phyloP scores from a whole-genome alignment of 495 filamentous ascomycete species.

The Neurospora pannonica region DNA sequence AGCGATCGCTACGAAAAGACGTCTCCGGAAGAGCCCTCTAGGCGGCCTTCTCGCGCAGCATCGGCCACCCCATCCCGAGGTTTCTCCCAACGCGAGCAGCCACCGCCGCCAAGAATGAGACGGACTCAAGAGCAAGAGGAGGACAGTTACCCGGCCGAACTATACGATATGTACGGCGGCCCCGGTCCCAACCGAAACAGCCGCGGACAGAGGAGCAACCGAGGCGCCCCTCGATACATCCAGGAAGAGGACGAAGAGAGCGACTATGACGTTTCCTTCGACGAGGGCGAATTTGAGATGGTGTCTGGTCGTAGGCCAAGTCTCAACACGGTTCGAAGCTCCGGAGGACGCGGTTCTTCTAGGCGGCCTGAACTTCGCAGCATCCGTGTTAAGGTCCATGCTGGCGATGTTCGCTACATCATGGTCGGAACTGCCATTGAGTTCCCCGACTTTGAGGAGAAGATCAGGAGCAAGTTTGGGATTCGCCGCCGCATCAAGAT shows the following conservation, averaged over 20 bases:
- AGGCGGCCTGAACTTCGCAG: constrained; percentile 42
- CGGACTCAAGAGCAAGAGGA: constrained; percentile 43
- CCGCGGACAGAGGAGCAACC: constrained; percentile 17
- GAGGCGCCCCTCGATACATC: constrained; percentile 48
- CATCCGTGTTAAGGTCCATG: constrained; percentile 84
- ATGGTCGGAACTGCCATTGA: constrained; percentile 67
- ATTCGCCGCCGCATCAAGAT: constrained; percentile 64
- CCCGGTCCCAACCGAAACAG: constrained; percentile 28
- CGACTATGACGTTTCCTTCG: constrained; percentile 57
- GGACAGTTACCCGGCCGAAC: constrained; percentile 54
- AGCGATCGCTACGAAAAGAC: constrained; percentile 40
- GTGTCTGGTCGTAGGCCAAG: constrained; percentile 41
- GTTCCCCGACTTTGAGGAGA: constrained; percentile 64
- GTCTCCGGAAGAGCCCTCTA: constrained; percentile 33
- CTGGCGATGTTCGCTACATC: constrained; percentile 88
- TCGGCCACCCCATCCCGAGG: constrained; percentile 37
- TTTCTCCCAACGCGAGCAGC: constrained; percentile 34
- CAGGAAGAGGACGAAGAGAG: constrained; percentile 65
- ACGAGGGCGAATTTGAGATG: constrained; percentile 80
- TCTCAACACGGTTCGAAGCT: constrained; percentile 27
- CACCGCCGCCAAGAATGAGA: constrained; percentile 13
- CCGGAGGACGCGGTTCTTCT: constrained; percentile 31
- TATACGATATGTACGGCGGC: constrained; percentile 59
- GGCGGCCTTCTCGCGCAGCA: constrained; percentile 26
- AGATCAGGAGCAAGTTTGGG: constrained; percentile 77